A percentile compares a stretch with the other conserved stretches of the same genome.
Conservation (phyloP, 2,329 filamentous ascomycete genomes). For the Plectosphaerella cucumerina region DNA sequence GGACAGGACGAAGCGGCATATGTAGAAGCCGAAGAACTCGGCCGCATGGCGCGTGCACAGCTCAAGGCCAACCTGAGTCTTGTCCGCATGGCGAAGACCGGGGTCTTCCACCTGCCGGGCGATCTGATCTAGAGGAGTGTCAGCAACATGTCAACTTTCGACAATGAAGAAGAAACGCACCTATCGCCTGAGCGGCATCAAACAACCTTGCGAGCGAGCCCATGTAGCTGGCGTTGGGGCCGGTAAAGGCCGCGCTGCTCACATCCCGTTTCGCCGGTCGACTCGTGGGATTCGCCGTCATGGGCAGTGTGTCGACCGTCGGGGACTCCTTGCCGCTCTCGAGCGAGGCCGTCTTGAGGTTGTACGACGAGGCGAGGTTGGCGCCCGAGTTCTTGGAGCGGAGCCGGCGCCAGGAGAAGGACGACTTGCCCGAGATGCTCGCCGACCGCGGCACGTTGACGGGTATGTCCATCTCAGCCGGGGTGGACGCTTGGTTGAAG, state of each 20-base stretch:
- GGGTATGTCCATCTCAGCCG: slow-evolving; percentile 39
- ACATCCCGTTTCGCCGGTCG: slow-evolving; percentile 70
- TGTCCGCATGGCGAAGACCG: slow-evolving; percentile 83
- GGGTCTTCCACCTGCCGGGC: slow-evolving; percentile 94
- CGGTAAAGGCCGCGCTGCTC: slow-evolving; percentile 65
- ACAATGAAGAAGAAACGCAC: slow-evolving; percentile 49
- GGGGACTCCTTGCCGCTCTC: slow-evolving; percentile 48
- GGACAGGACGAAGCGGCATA: slow-evolving; percentile 88
- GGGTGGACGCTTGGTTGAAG: slow-evolving; percentile 65
- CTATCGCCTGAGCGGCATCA: slow-evolving; percentile 87
- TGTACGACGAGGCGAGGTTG: slow-evolving; percentile 48
- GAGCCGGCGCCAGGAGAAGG: slow-evolving; percentile 86
- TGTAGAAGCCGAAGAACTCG: slow-evolving; percentile 96
- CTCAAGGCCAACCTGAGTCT: slow-evolving; percentile 92
- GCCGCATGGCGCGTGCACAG: slow-evolving; percentile 89
- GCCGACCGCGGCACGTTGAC: slow-evolving; percentile 45
- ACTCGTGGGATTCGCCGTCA: slow-evolving; percentile 63
- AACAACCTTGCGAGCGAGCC: slow-evolving; percentile 82
- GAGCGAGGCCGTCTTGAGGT: slow-evolving; percentile 8
- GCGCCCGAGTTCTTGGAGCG: slow-evolving; percentile 82
- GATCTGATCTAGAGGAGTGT: slow-evolving; percentile 71
- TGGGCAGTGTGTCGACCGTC: slow-evolving; percentile 69
- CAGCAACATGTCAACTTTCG: slow-evolving; percentile 10
- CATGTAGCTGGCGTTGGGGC: slow-evolving; percentile 90
- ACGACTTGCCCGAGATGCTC: slow-evolving; percentile 67